Base-by-base conservation (phyloP, 2,329 filamentous ascomycete genomes). In the Cladophialophora exuberans region DNA sequence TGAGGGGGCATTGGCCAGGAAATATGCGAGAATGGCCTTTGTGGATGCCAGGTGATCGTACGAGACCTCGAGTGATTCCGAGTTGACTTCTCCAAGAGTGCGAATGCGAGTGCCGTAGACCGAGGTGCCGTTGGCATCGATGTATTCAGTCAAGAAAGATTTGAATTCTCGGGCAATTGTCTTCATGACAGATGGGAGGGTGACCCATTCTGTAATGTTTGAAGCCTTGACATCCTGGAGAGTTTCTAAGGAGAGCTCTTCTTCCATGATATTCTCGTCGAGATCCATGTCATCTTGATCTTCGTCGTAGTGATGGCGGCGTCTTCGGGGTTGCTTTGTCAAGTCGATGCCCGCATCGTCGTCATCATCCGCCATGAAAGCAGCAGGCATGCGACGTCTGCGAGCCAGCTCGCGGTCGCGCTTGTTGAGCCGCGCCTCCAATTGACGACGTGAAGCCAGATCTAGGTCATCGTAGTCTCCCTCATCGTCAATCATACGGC, bases 81-180 rank as follows among this genome's bases (percentile, higher is more conserved):
- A 90, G 71, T 99, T 99, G 70, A 97, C 82, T 73, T 97, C 93
- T 77, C 94, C 95, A n/a, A 99, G 84, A 0, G 90, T 97, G 63
- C 90, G 85, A 63, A 99, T 96, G 52, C 92, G 88, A 64, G 90
- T 92, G 50, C 94, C 94, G 70, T 99, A 99, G 46, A 99, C 91
- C 0, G 94, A 99, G 3, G 85, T 87, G 51, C 91, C 92, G 61
- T 87, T 85, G 50, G 91, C 85, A 67, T 99, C 94, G 4, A 87
- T 96, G 71, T 95, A 97, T 65, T 97, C 93, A 9, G 94, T 97
- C 66, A 99, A 78, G 77, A 99, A 99, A 2, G 89, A 88, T 72
- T 96, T 96, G 83, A 99, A 99, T 73, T 99, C 94, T 66, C 93
- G 85, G 69, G 91, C 92, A 72, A 99, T 94, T 1, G 92, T 95